These are phyloP conservation scores for Clitopilus hobsonii DNA, from an alignment of 768 basidiomycete species.

Conservation along the genomic window DNA sequence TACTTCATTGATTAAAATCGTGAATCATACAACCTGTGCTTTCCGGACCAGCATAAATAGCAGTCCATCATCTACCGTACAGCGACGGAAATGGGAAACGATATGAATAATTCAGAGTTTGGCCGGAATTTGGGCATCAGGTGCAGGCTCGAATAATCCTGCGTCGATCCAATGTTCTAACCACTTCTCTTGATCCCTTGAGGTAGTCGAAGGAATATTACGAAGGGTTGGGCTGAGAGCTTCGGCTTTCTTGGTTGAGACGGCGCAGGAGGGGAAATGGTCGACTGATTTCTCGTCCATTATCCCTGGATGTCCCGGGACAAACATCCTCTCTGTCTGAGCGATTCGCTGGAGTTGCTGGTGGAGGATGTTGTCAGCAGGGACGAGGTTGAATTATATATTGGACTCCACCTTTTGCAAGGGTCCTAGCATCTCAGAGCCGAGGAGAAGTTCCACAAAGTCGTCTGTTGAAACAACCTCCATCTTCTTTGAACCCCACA, in stretches of 20 bases:
- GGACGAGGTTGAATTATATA: not conserved
- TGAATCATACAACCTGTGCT: no score
- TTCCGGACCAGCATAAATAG: no score
- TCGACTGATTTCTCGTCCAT: not conserved
- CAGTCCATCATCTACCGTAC: no score
- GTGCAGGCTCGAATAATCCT: no score
- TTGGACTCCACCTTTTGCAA: not conserved
- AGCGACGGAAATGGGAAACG: no score
- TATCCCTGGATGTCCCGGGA: not conserved
- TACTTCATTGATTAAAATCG: no score
- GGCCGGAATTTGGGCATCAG: no score
- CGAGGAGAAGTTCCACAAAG: not conserved
- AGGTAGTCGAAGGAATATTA: no score
- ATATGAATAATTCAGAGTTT: no score
- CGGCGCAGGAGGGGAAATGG: not conserved
- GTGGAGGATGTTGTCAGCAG: not conserved
- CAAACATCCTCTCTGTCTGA: not conserved
- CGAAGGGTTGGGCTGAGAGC: not conserved
- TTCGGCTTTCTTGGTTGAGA: not conserved
- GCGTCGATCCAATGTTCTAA: no score
- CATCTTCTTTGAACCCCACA: not conserved
- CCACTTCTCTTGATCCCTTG: no score
- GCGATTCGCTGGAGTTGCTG: not conserved
- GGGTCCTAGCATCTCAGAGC: not conserved
- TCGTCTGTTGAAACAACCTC: not conserved